These are phyloP conservation scores for Fusarium transvaalense DNA, from an alignment of 2,329 filamentous ascomycete species.

Conservation along the genomic window DNA sequence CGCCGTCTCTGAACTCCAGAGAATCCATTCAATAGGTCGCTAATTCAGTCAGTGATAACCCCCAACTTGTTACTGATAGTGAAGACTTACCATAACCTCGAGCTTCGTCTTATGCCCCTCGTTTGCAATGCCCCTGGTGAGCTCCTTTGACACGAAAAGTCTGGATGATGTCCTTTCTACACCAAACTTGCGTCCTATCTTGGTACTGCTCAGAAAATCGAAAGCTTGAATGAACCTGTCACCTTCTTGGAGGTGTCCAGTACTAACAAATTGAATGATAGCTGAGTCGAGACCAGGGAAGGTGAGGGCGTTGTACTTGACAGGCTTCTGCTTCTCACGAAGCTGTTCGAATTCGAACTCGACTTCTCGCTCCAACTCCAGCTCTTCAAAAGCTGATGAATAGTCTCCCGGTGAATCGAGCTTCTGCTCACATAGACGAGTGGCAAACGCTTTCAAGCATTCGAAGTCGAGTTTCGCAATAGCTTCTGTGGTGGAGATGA, in stretches of 20 bases:
- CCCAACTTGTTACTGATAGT: background rate
- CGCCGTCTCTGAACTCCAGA: background rate
- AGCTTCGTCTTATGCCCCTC: rapidly evolving
- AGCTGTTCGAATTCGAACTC: constrained; percentile 69
- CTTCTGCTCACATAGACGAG: background rate
- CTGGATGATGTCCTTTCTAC: background rate
- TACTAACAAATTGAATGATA: background rate
- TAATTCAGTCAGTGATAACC: background rate
- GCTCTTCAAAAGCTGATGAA: constrained; percentile 69
- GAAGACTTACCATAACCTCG: background rate
- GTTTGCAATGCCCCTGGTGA: background rate
- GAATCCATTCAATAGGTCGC: constrained; percentile 13
- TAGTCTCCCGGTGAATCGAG: constrained; percentile 38
- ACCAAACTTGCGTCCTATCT: background rate
- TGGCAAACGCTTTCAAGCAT: background rate
- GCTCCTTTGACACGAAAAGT: background rate
- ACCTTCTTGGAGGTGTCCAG: background rate
- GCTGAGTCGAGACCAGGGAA: constrained; percentile 60
- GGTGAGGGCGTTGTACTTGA: constrained; percentile 54
- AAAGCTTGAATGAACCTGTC: background rate
- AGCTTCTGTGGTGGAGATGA: background rate
- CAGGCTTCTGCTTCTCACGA: constrained; percentile 64
- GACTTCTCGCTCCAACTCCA: constrained; percentile 70
- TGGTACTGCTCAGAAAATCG: background rate
- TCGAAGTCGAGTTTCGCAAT: background rate